Percentiles rank a stretch among this genome's conserved stretches.
Conservation (phyloP, 2,329 filamentous ascomycete genomes). For the Diplodia intermedia region DNA sequence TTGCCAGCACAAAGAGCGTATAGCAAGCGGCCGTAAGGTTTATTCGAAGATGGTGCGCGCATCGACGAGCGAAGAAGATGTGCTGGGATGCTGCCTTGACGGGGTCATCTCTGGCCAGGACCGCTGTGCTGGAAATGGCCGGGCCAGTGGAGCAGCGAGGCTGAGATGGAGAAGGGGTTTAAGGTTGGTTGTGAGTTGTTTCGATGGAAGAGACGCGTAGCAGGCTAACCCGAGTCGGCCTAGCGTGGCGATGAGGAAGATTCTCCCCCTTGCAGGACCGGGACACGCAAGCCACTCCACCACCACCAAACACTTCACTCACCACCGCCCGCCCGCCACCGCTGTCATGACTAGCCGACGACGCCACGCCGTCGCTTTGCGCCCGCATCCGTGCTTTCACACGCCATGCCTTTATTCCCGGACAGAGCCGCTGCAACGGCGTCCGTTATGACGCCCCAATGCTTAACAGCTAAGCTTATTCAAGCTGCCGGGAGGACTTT, state of each 20-base stretch:
- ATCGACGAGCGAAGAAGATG: background rate
- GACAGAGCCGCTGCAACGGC: background rate
- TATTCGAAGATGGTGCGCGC: background rate
- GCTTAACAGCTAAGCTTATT: conserved; percentile 16
- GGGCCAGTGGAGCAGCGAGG: background rate
- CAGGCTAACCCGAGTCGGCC: background rate
- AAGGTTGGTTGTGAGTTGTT: background rate
- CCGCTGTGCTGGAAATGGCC: background rate
- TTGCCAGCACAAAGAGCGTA: background rate
- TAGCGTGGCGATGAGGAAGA: background rate
- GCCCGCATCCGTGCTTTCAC: background rate
- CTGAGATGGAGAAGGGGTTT: background rate
- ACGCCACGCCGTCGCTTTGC: background rate
- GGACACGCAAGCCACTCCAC: conserved; percentile 20
- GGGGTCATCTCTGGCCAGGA: background rate
- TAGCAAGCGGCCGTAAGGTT: background rate
- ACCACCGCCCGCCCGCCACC: background rate
- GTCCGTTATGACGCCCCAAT: background rate
- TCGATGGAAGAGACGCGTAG: background rate
- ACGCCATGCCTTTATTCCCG: background rate
- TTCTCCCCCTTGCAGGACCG: background rate
- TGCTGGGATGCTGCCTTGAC: background rate
- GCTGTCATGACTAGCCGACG: background rate
- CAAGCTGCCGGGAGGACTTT: too few species aligned
- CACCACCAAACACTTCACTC: background rate